Evolutionary conservation across 176 grass and related monocot species (phyloP).

Genomic region (Olyra latifolia): DNA sequence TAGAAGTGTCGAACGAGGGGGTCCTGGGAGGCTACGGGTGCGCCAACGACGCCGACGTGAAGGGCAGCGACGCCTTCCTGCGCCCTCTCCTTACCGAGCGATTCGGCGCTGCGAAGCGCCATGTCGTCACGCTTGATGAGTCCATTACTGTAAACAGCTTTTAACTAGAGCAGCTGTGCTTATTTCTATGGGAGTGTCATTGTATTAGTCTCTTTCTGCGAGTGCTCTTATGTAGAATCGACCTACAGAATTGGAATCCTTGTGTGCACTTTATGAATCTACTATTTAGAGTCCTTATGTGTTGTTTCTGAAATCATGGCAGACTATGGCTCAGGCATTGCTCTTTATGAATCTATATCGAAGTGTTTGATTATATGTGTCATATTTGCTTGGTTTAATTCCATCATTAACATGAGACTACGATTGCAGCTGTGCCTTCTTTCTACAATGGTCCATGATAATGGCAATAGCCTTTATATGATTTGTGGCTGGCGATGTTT

Average conservation of each 20-base stretch:
- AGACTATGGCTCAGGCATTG: constrained; percentile 98
- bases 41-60: constrained; percentile 85
- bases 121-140: constrained; percentile 76
- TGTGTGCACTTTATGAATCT: background rate
- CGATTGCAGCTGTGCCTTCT: no score
- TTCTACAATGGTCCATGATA: no score
- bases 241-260: background rate
- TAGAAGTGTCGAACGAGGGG: constrained; percentile 89
- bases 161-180: background rate
- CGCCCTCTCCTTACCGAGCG: constrained; percentile 60
- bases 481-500: no score
- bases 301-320: constrained; percentile 8
- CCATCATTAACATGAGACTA: no score
- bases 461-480: no score
- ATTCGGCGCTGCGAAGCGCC: constrained; percentile 60
- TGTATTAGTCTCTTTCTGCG: background rate
- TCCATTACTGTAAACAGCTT: background rate
- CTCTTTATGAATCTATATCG: no score
- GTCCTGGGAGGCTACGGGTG: constrained; percentile 89
- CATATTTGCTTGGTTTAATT: no score
- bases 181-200: background rate
- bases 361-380: no score
- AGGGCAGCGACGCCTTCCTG: constrained; percentile 88
- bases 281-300: background rate
- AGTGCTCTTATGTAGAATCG: background rate